Evolutionary conservation across 768 basidiomycete genomes (phyloP), one percentile per base, ranked within the genome.

Genomic region (Austroboletus eburneus): DNA sequence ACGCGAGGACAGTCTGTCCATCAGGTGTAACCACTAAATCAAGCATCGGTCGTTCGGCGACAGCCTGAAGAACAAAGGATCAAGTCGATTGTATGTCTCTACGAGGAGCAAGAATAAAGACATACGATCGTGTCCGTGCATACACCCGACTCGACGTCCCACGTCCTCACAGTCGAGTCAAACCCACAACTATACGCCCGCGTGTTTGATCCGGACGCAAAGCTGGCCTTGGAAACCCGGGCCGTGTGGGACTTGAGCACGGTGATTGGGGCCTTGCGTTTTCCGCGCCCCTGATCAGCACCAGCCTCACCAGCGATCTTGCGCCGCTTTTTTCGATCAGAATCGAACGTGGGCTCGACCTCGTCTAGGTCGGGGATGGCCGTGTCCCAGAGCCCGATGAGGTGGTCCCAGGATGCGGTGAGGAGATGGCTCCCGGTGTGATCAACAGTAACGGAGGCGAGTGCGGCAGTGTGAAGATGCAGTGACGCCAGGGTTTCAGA

Each of bases 151-250:
- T 90, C 86, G 3, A 85, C 72, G 58, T 96, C 91, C 95, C 95
- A 99, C 2, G 75, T 70, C 20, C 91, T 75, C 5, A 97, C 81
- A 0, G 91, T 91, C 23, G 93, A 95, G 66, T 96, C 94, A 60
- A 91, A 90, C 0, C 90, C 88, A 58, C 84, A 85, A 55, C 87
- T 91, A 51, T 82, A 80, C 23, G 83, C 92, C 46, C 66, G 50
- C 42, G 59, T 43, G 33, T 52, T 61, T 17, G 56, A 60, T 42
- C 67, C 72, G 3, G 62, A 59, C 10, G 67, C 65, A 68, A 88
- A 94, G 1, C 79, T 58, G 4, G 79, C 84, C 29, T 78, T 81
- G 5, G 91, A 91, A 2, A 97, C 85, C 12, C 90, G 74, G 17
- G 76, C 86, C 0, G 83, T 83, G 64, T 98, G 96, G 0, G 87